Evolutionary conservation across 1,139 yeast species (phyloP), one percentile per base, ranked within the genome.

Genomic region (Diutina siamensis): DNA sequence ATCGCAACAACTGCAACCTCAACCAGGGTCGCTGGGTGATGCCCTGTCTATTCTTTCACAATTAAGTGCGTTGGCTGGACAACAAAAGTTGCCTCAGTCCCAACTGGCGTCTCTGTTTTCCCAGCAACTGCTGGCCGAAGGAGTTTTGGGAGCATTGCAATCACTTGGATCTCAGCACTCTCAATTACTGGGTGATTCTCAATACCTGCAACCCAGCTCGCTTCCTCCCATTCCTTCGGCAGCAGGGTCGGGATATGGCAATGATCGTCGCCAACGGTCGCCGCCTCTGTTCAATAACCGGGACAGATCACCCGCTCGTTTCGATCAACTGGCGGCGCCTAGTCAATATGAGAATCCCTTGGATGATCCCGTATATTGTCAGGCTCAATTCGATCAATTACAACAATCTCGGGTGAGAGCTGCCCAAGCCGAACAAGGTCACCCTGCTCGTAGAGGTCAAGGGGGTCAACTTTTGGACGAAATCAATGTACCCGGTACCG

Each of bases 401-500:
- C 28, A 35, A 21, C 40, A 35, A 35, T 21, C 28, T 13, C 40
- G 40, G 10, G 28, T 35, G 3, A 27, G 28, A 3, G 40, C 40
- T 21, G 22, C 22, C 28, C 27, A 35, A 4, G 27, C 48, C 25
- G 45, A 46, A 22, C 48, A 47, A 18, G 47, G 41, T 19, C 45
- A 20, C 22, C 48, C 49, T 33, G 42, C 42, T 21, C 27, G 40
- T 12, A 35, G 40, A 35, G 40, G 40, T 35, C 40, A 35, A 35
- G 40, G 32, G n/a, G 42, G 42, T 3, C 31, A 38, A 4, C 42
- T 25, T 22, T 32, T 25, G 33, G 80, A 78, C 46, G 92, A 84
- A 60, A 65, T 68, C 57, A 83, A 84, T 57, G 63, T 71, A 15
- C 86, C 83, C 44, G 82, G 83, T 2, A 80, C 78, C 46, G 80